Evolutionary conservation across 257 asterid species (phyloP).

Genomic region (Scutellaria galericulata): DNA sequence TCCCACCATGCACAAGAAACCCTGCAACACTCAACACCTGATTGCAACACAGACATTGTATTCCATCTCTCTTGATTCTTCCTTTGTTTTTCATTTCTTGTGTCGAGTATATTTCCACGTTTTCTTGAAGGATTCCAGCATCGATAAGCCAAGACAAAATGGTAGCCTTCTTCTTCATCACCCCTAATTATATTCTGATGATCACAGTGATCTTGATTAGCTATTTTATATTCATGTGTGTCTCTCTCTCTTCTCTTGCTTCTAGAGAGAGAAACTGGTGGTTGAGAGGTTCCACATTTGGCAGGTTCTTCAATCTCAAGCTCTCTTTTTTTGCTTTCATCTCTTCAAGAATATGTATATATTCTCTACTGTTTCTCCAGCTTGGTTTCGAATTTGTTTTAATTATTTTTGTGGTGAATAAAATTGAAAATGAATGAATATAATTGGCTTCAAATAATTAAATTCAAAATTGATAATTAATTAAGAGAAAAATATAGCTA

Average conservation of each 20-base stretch:
- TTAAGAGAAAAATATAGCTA: too few relatives aligned
- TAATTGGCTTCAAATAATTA: too few relatives aligned
- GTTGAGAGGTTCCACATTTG: neutral
- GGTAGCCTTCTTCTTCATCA: conserved; percentile 37
- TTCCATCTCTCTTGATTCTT: conserved; percentile 46
- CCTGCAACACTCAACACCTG: conserved; percentile 32
- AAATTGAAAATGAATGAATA: too few relatives aligned
- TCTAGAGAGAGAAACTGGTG: neutral
- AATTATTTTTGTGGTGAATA: too few relatives aligned
- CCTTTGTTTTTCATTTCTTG: conserved; percentile 40
- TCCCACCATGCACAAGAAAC: conserved; percentile 49
- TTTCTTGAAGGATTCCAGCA: conserved; percentile 38
- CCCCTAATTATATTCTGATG: neutral
- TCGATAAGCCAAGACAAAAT: conserved; percentile 60
- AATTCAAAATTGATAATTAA: too few relatives aligned
- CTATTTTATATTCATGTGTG: too few relatives aligned
- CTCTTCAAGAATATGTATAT: too few relatives aligned
- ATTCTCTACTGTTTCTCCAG: too few relatives aligned
- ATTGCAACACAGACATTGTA: conserved; percentile 53
- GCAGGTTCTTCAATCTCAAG: too few relatives aligned
- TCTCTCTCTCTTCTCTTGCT: neutral
- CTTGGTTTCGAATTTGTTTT: too few relatives aligned
- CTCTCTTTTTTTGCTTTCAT: too few relatives aligned
- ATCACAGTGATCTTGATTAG: too few relatives aligned
- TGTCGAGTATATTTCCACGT: conserved; percentile 27